These are phyloP conservation scores for Fusarium sp. DNA, from an alignment of 2,329 filamentous ascomycete species.

Conservation along the genomic window DNA sequence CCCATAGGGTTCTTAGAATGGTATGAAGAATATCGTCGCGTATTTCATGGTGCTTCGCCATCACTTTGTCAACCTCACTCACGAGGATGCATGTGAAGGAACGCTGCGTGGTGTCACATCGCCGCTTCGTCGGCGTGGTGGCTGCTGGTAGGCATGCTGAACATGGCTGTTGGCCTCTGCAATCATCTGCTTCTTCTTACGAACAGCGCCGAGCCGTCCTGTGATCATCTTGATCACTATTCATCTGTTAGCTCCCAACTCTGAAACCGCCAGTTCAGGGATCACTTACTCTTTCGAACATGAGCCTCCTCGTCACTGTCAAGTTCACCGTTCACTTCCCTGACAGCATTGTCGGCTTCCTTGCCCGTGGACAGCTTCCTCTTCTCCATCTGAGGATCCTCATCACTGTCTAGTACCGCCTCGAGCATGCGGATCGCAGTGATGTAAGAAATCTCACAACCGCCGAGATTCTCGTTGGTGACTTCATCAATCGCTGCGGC, in stretches of 20 bases:
- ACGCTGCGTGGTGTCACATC: constrained; percentile 68
- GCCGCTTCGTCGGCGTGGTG: constrained; percentile 64
- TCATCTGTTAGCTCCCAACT: constrained; percentile 37
- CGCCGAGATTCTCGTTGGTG: constrained; percentile 85
- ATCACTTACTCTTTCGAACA: constrained; percentile 75
- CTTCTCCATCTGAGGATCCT: constrained; percentile 56
- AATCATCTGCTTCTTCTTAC: constrained; percentile 72
- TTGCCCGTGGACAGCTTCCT: constrained; percentile 52
- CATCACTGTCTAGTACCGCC: constrained; percentile 89
- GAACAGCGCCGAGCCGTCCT: constrained; percentile 65
- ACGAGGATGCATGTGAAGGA: constrained; percentile 59
- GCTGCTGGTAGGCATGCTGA: constrained; percentile 57
- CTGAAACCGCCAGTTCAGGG: background rate
- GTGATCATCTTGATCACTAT: constrained; percentile 74
- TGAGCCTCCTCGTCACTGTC: constrained; percentile 79
- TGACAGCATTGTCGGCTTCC: constrained; percentile 53
- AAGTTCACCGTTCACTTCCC: constrained; percentile 57
- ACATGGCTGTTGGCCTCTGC: constrained; percentile 66
- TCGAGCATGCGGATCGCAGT: constrained; percentile 96
- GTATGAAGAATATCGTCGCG: constrained; percentile 35
- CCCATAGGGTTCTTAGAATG: constrained; percentile 36
- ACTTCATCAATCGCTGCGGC: constrained; percentile 96
- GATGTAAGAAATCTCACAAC: constrained; percentile 92
- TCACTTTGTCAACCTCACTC: constrained; percentile 5
- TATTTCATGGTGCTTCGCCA: constrained; percentile 26